These are phyloP conservation scores for Aphanomyces astaci DNA, from an alignment of 352 stramenopile species.

Conservation along the genomic window DNA sequence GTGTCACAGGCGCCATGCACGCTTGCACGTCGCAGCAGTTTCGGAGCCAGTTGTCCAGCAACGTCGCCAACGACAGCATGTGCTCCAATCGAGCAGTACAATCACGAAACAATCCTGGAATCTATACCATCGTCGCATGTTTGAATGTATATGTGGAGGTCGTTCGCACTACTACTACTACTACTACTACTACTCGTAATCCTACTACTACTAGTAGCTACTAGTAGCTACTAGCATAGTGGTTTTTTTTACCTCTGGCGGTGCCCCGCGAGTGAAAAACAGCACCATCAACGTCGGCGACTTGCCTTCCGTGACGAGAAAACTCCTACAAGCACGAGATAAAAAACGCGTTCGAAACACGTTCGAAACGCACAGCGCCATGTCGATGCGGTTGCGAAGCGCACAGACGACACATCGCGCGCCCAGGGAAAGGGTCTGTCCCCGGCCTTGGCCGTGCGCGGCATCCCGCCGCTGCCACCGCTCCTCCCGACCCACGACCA, in stretches of 20 bases:
- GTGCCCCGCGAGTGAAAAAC: background rate
- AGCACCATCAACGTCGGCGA: slow-evolving; percentile 7
- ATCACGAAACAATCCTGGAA: background rate
- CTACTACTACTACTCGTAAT: too few species aligned
- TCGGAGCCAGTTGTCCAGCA: slow-evolving; percentile 13
- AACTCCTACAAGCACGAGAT: background rate
- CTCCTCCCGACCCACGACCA: slow-evolving; percentile 11
- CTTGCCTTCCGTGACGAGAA: slow-evolving; percentile 4
- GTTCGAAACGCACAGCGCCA: background rate
- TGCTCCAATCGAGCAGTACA: background rate
- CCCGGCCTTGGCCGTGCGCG: slow-evolving; percentile 1
- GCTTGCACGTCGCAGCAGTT: background rate
- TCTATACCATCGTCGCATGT: too few species aligned
- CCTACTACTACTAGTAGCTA: too few species aligned
- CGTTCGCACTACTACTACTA: too few species aligned
- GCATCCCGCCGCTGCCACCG: slow-evolving; percentile 6
- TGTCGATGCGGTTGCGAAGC: slow-evolving; percentile 12
- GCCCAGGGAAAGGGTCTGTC: background rate
- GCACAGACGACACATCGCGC: slow-evolving; percentile 5
- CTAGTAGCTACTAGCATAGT: too few species aligned
- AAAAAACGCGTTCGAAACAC: background rate
- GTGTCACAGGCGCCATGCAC: background rate
- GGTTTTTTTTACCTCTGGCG: background rate
- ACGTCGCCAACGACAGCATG: background rate
- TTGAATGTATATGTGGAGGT: too few species aligned